Conservation (phyloP, 495 filamentous ascomycete genomes). For the Aspergillus affinis region DNA sequence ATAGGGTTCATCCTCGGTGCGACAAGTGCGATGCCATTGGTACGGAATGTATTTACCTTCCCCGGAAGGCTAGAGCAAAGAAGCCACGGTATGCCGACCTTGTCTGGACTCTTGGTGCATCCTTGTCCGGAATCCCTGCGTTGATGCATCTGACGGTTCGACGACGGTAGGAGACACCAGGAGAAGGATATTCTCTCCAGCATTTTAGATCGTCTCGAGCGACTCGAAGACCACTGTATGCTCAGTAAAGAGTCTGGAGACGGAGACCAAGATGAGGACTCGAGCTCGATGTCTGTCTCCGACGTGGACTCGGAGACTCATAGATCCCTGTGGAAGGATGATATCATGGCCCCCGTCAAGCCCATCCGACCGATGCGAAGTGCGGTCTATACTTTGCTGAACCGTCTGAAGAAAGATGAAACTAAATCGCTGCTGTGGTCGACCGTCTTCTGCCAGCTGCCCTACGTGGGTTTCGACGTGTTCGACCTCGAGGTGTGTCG, state of each 20-base stretch:
- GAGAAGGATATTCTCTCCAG: slow-evolving; percentile 17
- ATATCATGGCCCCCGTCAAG: neutral
- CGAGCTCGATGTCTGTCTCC: slow-evolving; percentile 10
- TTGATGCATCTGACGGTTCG: neutral
- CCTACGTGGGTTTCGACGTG: slow-evolving; percentile 10
- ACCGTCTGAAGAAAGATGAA: slow-evolving; percentile 10
- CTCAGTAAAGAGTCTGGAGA: slow-evolving; percentile 5
- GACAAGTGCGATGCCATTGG: slow-evolving; percentile 21
- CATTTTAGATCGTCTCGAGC: slow-evolving; percentile 21
- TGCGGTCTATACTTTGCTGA: slow-evolving; percentile 4
- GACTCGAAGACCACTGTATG: slow-evolving; percentile 22
- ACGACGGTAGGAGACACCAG: neutral
- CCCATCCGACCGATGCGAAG: neutral
- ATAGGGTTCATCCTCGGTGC: slow-evolving; percentile 20
- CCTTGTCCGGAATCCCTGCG: neutral
- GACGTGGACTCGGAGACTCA: slow-evolving; percentile 4
- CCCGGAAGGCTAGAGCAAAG: slow-evolving; percentile 19
- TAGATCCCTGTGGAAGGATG: neutral
- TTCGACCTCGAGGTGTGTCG: slow-evolving; percentile 16
- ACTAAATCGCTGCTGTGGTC: slow-evolving; percentile 10
- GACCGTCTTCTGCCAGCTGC: slow-evolving; percentile 22
- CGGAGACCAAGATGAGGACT: slow-evolving; percentile 1
- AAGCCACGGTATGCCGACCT: slow-evolving; percentile 14
- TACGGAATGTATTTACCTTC: slow-evolving; percentile 16
- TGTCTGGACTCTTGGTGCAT: too few species aligned